phyloP scores from a whole-genome alignment of 805 yeast species.

The Pichia scutulata region DNA sequence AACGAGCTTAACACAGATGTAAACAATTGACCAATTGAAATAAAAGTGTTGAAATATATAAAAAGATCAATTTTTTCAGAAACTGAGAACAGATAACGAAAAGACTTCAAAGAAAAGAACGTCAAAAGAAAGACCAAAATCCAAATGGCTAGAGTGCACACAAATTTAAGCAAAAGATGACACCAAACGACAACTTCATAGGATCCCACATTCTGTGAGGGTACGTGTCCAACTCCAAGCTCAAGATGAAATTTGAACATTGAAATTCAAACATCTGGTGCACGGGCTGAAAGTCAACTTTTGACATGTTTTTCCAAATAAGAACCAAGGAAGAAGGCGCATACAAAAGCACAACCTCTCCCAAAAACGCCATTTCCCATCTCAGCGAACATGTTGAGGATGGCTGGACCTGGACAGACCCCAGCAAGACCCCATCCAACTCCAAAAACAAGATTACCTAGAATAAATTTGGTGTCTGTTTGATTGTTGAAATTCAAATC shows the following conservation, averaged over 20 bases:
- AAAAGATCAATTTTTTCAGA: not conserved
- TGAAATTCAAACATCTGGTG: not conserved
- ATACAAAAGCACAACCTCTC: slow-evolving; percentile 19
- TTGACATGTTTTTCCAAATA: slow-evolving; percentile 36
- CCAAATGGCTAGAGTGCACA: not conserved
- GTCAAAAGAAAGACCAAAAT: not conserved
- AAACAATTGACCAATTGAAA: not conserved
- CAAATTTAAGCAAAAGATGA: not conserved
- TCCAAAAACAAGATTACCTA: slow-evolving; percentile 41
- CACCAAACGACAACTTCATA: not conserved
- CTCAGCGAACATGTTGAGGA: slow-evolving; percentile 26
- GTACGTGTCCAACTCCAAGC: not conserved
- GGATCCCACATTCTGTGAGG: not conserved
- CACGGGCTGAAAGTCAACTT: not conserved
- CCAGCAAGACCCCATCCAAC: slow-evolving; percentile 48
- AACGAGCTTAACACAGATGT: not conserved
- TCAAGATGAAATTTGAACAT: not conserved
- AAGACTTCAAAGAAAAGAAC: not conserved
- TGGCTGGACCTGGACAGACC: slow-evolving; percentile 48
- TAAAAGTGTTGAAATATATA: not conserved
- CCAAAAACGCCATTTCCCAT: slow-evolving; percentile 13
- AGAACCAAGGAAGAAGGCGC: slow-evolving; percentile 24
- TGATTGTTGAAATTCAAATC: slow-evolving; percentile 20
- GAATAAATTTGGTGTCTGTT: slow-evolving; percentile 26
- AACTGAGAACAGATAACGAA: not conserved